These are phyloP conservation scores for Rhizopus delemar DNA, from an alignment of 371 early-diverging fungal species.

Conservation along the genomic window DNA sequence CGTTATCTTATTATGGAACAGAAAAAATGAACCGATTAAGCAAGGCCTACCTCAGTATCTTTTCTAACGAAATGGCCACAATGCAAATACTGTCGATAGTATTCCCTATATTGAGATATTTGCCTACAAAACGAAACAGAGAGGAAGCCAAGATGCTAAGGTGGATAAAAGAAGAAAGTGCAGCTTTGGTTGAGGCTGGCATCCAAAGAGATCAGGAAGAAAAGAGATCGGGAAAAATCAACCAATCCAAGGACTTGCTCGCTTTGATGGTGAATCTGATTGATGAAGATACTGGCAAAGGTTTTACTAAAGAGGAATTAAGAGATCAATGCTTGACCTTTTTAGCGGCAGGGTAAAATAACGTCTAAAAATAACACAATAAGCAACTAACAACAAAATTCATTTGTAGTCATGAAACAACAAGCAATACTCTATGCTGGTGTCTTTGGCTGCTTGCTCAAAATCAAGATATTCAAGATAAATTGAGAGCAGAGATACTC, in stretches of 20 bases:
- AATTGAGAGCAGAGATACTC: slow-evolving; percentile 42
- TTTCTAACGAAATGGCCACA: neutral
- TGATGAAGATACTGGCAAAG: slow-evolving; percentile 39
- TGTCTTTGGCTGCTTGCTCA: slow-evolving; percentile 52
- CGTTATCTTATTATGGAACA: slow-evolving; percentile 38
- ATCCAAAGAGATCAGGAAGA: neutral
- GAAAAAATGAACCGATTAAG: neutral
- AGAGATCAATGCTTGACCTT: slow-evolving; percentile 40
- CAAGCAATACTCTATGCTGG: slow-evolving; percentile 56
- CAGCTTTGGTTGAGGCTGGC: neutral
- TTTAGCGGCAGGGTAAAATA: slow-evolving; percentile 45
- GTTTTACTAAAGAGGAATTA: slow-evolving; percentile 30
- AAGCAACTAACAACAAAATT: neutral
- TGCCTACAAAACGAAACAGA: neutral
- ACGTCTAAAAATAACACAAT: no score
- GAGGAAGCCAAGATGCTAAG: neutral
- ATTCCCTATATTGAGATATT: neutral
- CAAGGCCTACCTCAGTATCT: neutral
- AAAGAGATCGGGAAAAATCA: slow-evolving; percentile 13
- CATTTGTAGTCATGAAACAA: slow-evolving; percentile 48
- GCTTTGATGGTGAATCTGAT: slow-evolving; percentile 34
- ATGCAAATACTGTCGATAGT: neutral
- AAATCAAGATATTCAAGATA: slow-evolving; percentile 43
- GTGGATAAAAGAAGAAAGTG: neutral
- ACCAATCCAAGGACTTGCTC: slow-evolving; percentile 32